Evolutionary conservation across 106 monocot species (phyloP), one percentile per base, ranked within the genome.

Genomic region (Posidonia australis): DNA sequence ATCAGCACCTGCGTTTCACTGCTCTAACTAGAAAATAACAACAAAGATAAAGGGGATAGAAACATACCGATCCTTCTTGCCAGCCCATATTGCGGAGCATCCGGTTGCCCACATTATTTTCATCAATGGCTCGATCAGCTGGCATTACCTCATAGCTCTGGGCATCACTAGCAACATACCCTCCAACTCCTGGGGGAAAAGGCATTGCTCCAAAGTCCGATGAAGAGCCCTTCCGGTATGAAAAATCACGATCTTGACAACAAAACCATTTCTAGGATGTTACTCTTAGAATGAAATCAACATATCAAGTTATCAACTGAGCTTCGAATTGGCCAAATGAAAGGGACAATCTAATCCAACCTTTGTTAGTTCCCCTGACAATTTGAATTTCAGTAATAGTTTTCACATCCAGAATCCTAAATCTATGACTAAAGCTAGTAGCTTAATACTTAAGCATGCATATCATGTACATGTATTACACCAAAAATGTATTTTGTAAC

Each of bases 71-170:
- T 79, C 96, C 96, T 84, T 96, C 96, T 77, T 96, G 90, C 96
- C 96, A 96, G 63, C 96, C 96, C 96, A 96, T 96, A 62, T 47
- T 96, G 70, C 90, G 90, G 6, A 96, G 90, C 78, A 96, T 96
- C 44, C 87, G 75, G 60, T 90, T 96, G 10, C 96, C 96, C 32
- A 96, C 96, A 74, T 96, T 96, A 71, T 63, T 90, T 67, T 96
- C 90, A 60, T 90, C 90, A 69, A 96, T 84, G 25, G 84, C 87
- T 21, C 82, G 79, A 72, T 90, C 87, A 13, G 87, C 78, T 62
- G 87, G 80, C 55, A 87, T 83, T 24, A 90, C 84, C 62, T 96
- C 90, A 77, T 82, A 96, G 69, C 73, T 80, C 62, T 76, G 75
- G 21, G 73, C 64, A 24, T 64, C 70, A 54, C 57, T 67, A 19